Percentiles rank a stretch among this genome's conserved stretches.
Conservation (phyloP, 164 flowering plant genomes). For the Liquidambar formosana region DNA sequence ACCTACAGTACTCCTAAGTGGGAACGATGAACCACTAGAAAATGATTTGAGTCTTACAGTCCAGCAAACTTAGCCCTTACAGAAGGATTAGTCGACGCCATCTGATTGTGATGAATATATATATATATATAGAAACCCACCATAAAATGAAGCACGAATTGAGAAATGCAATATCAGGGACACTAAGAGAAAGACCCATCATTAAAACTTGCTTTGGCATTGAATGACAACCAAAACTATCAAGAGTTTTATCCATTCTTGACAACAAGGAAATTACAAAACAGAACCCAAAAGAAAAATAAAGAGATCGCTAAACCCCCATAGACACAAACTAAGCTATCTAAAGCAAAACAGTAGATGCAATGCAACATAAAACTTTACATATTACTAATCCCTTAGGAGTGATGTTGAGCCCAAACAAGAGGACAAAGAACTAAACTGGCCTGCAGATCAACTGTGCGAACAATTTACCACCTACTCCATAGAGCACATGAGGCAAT, state of each 20-base stretch:
- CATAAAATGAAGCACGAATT: background rate
- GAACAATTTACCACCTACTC: background rate
- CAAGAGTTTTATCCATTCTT: background rate
- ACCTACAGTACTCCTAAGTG: too few relatives aligned
- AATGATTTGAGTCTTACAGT: too few relatives aligned
- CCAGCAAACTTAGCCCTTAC: too few relatives aligned
- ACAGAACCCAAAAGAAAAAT: background rate
- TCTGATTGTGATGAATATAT: too few relatives aligned
- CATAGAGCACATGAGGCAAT: conserved; percentile 9
- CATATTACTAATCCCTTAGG: background rate
- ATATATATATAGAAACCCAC: too few relatives aligned
- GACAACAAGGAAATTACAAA: background rate
- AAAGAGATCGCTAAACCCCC: background rate
- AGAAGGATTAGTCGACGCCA: too few relatives aligned
- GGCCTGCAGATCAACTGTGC: too few relatives aligned
- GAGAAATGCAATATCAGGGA: background rate
- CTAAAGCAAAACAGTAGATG: background rate
- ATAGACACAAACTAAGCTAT: background rate
- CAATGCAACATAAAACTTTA: background rate
- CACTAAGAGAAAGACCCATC: background rate
- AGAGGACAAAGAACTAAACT: background rate
- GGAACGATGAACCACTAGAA: too few relatives aligned
- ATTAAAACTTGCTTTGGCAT: background rate
- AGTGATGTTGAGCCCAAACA: background rate
- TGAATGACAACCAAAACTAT: background rate